A percentile compares a stretch with the other conserved stretches of the same genome.
These are phyloP conservation scores for Penicillium polonicum DNA, from an alignment of 2,329 filamentous ascomycete species.

Conservation along the genomic window DNA sequence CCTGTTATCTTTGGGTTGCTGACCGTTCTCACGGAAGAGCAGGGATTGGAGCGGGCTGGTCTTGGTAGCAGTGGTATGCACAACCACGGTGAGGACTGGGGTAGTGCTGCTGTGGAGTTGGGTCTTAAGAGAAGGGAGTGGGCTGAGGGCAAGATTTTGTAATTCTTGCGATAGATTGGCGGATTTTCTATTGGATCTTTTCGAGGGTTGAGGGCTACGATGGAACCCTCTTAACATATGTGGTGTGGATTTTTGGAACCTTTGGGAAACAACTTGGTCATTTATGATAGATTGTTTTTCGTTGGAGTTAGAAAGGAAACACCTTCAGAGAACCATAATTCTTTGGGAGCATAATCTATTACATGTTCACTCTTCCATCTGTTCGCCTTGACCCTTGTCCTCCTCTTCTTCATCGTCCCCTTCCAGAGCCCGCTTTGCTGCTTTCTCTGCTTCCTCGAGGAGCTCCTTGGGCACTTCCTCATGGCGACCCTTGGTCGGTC, in stretches of 20 bases:
- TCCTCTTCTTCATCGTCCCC: constrained; percentile 81
- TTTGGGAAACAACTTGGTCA: background rate
- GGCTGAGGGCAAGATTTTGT: constrained; percentile 65
- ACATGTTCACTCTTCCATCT: constrained; percentile 78
- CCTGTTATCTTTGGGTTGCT: constrained; percentile 91
- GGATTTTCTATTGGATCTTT: background rate
- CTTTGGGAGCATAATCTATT: constrained; percentile 21
- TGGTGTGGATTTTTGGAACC: background rate
- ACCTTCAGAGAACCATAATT: constrained; percentile 16
- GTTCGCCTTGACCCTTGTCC: constrained; percentile 64
- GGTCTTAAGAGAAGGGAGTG: constrained; percentile 83
- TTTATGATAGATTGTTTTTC: background rate
- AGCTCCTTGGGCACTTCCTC: constrained; percentile 90
- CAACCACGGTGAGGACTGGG: constrained; percentile 98
- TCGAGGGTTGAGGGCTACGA: background rate
- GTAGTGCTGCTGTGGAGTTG: constrained; percentile 88
- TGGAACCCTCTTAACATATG: background rate
- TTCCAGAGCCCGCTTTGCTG: constrained; percentile 87
- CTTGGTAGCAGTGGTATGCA: constrained; percentile 61
- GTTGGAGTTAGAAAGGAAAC: background rate
- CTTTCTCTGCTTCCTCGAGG: constrained; percentile 84
- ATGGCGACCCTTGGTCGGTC: constrained; percentile 89
- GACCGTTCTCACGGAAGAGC: constrained; percentile 84
- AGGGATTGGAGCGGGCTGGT: constrained; percentile 81
- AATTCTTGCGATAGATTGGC: constrained; percentile 3